Evolutionary conservation across 1,284 basidiomycete genomes (phyloP).

Genomic region (Rhodotorula sp.): DNA sequence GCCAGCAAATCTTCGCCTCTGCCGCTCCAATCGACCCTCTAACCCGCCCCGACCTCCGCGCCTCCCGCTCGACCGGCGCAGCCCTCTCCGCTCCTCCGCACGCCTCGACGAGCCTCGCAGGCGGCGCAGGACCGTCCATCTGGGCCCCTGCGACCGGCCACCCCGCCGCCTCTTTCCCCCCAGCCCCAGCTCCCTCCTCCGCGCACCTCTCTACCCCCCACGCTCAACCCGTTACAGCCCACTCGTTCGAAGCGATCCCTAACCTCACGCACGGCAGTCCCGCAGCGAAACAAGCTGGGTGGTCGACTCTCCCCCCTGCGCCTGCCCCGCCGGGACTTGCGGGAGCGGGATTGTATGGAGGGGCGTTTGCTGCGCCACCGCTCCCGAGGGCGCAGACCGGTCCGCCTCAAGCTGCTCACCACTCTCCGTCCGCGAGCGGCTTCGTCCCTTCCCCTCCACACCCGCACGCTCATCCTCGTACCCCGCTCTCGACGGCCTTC

Average conservation of each 20-base stretch:
- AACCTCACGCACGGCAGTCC: slow-evolving; percentile 23
- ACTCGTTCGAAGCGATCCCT: slow-evolving; percentile 30
- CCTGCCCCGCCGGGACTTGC: neutral
- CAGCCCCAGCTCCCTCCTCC: no score
- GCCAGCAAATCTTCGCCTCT: slow-evolving; percentile 17
- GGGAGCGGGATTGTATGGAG: neutral
- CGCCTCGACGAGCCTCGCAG: no score
- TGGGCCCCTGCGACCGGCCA: neutral
- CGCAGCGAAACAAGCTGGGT: slow-evolving; percentile 15
- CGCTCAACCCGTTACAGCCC: slow-evolving; percentile 10
- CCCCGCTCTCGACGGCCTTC: neutral
- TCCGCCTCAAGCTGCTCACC: neutral
- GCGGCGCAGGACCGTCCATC: neutral
- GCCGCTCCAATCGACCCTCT: no score
- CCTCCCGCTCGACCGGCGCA: neutral
- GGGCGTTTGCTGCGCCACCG: slow-evolving; percentile 3
- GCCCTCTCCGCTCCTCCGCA: neutral
- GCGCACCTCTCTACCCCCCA: neutral
- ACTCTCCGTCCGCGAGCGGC: neutral
- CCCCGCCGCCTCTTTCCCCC: slow-evolving; percentile 3
- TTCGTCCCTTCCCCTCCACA: neutral
- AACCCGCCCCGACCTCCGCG: neutral
- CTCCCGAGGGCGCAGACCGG: neutral
- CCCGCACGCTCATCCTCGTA: neutral
- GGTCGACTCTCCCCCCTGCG: neutral